Evolutionary conservation across 441 rosid genomes (phyloP).

Genomic region (Brassica hybrid): DNA sequence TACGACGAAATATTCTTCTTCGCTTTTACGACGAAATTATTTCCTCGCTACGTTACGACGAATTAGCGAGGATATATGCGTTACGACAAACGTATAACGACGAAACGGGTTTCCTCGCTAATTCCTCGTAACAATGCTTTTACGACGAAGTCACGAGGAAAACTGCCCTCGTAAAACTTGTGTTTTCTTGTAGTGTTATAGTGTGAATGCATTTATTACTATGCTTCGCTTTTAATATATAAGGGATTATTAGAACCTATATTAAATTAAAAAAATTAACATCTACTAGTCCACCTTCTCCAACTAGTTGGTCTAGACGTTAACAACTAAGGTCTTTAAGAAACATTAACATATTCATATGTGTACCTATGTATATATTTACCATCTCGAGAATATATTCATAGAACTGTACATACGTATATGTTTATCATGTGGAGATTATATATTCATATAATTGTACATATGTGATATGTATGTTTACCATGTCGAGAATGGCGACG

Average conservation of each 20-base stretch:
- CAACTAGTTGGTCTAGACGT: slow-evolving; percentile 1
- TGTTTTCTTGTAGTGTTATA: no score
- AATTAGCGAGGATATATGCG: no score
- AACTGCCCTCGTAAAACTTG: no score
- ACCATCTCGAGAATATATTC: background rate
- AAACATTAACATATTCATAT: background rate
- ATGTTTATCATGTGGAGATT: background rate
- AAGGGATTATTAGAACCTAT: background rate
- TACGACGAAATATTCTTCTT: no score
- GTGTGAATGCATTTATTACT: no score
- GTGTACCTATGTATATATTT: background rate
- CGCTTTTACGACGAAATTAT: no score
- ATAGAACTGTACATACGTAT: background rate
- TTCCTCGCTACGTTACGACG: no score
- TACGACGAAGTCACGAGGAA: no score
- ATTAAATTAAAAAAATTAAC: background rate
- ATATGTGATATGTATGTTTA: slow-evolving; percentile 28
- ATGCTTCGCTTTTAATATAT: no score
- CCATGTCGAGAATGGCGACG: slow-evolving; percentile 82
- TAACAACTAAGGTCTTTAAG: slow-evolving; percentile 16
- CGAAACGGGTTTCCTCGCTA: no score
- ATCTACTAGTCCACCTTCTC: slow-evolving; percentile 1
- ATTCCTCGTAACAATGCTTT: no score
- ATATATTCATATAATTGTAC: background rate
- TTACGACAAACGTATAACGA: no score